Percentiles rank a stretch among this genome's conserved stretches.
These are phyloP conservation scores for Blastomyces silverae DNA, from an alignment of 2,329 filamentous ascomycete genomes.

Conservation along the genomic window DNA sequence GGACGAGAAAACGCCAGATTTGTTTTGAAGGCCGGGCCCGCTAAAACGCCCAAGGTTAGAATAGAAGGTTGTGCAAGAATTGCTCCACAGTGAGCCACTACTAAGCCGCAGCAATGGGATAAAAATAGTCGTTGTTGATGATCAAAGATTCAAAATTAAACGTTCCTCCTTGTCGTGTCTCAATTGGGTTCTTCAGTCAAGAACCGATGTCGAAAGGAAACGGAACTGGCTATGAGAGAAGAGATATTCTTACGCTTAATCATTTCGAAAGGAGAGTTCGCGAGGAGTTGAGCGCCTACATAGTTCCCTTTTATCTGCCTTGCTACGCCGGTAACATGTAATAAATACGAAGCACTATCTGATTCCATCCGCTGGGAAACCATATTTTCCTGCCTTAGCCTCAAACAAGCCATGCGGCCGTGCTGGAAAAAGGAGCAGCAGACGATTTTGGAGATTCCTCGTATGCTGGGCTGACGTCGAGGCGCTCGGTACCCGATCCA, in stretches of 20 bases:
- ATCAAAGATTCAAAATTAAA: too few relatives aligned
- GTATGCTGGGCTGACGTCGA: constrained; percentile 18
- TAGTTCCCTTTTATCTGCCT: neutral
- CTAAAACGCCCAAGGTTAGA: neutral
- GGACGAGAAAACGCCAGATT: too few relatives aligned
- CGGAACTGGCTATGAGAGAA: too few relatives aligned
- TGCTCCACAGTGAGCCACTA: too few relatives aligned
- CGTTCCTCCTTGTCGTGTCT: too few relatives aligned
- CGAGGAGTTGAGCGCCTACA: neutral
- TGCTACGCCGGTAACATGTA: too few relatives aligned
- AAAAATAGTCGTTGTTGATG: too few relatives aligned
- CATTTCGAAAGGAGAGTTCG: neutral
- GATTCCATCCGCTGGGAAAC: neutral
- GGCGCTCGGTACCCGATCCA: neutral
- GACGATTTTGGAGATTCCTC: neutral
- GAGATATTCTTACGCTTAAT: neutral
- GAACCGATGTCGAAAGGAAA: too few relatives aligned
- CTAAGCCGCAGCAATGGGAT: too few relatives aligned
- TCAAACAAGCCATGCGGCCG: neutral
- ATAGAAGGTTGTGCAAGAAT: neutral
- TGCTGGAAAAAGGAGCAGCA: neutral
- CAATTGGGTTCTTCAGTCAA: neutral
- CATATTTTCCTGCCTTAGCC: neutral
- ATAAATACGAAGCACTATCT: too few relatives aligned
- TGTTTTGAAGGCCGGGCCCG: too few relatives aligned